A percentile compares a stretch with the other conserved stretches of the same genome.
These are phyloP conservation scores for Paramarasmius palmivorus DNA, from an alignment of 1,284 basidiomycete species.

Conservation along the genomic window DNA sequence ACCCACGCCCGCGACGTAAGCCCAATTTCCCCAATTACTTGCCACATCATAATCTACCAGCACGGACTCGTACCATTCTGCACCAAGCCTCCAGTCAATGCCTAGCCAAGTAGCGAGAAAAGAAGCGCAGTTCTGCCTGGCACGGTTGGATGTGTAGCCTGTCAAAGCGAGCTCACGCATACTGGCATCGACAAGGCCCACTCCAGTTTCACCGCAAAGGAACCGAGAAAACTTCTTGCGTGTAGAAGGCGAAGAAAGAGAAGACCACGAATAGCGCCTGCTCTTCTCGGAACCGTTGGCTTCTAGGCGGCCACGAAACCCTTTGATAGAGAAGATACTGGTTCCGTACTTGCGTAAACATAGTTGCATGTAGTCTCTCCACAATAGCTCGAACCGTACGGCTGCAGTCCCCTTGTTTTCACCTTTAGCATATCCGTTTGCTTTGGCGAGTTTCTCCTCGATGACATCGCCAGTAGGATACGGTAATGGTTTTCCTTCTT, in stretches of 20 bases:
- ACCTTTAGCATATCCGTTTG: slow-evolving; percentile 15
- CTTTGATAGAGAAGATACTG: slow-evolving; percentile 22
- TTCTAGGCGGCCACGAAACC: slow-evolving; percentile 14
- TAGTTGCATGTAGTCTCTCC: slow-evolving; percentile 55
- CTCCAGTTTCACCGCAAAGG: slow-evolving; percentile 48
- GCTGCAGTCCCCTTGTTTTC: slow-evolving; percentile 22
- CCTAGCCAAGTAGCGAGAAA: slow-evolving; percentile 51
- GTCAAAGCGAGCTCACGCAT: slow-evolving; percentile 47
- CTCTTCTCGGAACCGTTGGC: neutral
- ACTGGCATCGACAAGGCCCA: slow-evolving; percentile 55
- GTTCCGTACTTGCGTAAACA: slow-evolving; percentile 31
- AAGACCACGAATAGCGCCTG: slow-evolving; percentile 11
- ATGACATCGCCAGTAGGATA: neutral
- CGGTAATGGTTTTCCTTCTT: slow-evolving; percentile 17
- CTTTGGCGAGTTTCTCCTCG: neutral
- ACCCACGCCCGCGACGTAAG: slow-evolving; percentile 48
- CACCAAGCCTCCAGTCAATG: slow-evolving; percentile 55
- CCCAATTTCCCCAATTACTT: slow-evolving; percentile 46
- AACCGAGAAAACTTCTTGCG: slow-evolving; percentile 36
- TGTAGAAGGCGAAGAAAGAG: slow-evolving; percentile 17
- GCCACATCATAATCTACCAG: slow-evolving; percentile 43
- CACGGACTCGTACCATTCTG: slow-evolving; percentile 32
- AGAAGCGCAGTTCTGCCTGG: slow-evolving; percentile 55
- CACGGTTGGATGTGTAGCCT: slow-evolving; percentile 56
- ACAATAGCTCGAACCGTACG: slow-evolving; percentile 49